These are phyloP conservation scores for Medicago ruthenica DNA, from an alignment of 306 rosid species.

Conservation along the genomic window DNA sequence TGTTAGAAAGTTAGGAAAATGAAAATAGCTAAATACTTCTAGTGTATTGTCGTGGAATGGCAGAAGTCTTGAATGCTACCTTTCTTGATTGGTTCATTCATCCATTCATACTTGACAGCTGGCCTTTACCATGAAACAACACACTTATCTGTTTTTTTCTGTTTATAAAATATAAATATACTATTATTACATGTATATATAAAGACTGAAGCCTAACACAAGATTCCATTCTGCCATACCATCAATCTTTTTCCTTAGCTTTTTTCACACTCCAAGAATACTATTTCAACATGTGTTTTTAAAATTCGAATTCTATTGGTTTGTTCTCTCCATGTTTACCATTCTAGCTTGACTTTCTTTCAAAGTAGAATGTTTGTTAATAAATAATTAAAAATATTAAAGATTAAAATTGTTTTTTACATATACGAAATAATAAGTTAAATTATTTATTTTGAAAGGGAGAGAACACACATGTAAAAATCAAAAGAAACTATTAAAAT, in stretches of 20 bases:
- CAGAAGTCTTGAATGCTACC: constrained; percentile 21
- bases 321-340: constrained; percentile 15
- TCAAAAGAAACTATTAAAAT: too few relatives aligned
- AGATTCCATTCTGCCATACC: constrained; percentile 19
- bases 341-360: background rate
- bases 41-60: background rate
- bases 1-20: background rate
- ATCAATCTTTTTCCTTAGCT: background rate
- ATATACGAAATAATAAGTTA: too few relatives aligned
- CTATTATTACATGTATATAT: constrained; percentile 1
- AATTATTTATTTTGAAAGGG: too few relatives aligned
- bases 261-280: constrained; percentile 38
- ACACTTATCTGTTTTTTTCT: background rate
- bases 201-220: constrained; percentile 30
- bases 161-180: background rate
- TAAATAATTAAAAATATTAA: too few relatives aligned
- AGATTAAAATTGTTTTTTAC: too few relatives aligned
- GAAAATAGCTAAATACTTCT: background rate
- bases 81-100: background rate
- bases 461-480: too few relatives aligned
- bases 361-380: too few relatives aligned
- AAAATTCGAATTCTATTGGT: constrained; percentile 2
- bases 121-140: constrained; percentile 33
- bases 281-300: constrained; percentile 37
- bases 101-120: constrained; percentile 31